phyloP scores from a whole-genome alignment of 495 filamentous ascomycete genomes.

The Penicillium paradoxum region DNA sequence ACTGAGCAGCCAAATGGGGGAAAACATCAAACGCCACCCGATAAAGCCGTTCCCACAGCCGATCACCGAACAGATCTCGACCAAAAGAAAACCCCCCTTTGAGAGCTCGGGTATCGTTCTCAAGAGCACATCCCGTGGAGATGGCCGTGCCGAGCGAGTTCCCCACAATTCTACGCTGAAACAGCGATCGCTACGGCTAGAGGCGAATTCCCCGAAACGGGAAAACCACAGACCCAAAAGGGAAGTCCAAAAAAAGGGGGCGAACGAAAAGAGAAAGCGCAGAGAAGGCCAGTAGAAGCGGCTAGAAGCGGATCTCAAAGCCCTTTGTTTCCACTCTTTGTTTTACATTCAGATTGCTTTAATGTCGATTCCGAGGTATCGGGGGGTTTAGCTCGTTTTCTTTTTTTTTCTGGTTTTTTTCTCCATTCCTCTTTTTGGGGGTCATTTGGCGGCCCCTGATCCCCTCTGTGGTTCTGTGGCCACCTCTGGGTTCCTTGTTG shows the following conservation, averaged over 20 bases:
- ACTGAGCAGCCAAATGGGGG: not conserved
- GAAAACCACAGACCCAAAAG: constrained; percentile 8
- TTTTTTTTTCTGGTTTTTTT: not conserved
- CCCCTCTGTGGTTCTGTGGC: not conserved
- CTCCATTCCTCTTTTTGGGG: not conserved
- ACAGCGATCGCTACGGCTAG: constrained; percentile 25
- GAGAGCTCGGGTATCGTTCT: not conserved
- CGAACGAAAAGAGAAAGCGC: constrained; percentile 10
- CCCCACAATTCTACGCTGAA: constrained; percentile 29
- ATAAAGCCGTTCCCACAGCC: not conserved
- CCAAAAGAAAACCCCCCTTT: not conserved
- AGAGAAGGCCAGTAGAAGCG: constrained; percentile 3
- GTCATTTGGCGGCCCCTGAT: not conserved
- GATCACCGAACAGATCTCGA: not conserved
- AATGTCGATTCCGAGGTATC: not conserved
- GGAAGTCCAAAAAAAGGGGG: constrained; percentile 6
- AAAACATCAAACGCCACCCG: not conserved
- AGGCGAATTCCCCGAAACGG: constrained; percentile 6
- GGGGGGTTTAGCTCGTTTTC: not conserved
- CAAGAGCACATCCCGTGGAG: constrained; percentile 9
- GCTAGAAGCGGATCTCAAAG: constrained; percentile 1
- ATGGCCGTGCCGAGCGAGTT: constrained; percentile 11
- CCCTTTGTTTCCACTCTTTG: not conserved
- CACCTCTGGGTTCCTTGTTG: not conserved
- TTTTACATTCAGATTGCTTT: constrained; percentile 2